Conservation (phyloP, 2,329 filamentous ascomycete species). For the Aureobasidium subglaciale region DNA sequence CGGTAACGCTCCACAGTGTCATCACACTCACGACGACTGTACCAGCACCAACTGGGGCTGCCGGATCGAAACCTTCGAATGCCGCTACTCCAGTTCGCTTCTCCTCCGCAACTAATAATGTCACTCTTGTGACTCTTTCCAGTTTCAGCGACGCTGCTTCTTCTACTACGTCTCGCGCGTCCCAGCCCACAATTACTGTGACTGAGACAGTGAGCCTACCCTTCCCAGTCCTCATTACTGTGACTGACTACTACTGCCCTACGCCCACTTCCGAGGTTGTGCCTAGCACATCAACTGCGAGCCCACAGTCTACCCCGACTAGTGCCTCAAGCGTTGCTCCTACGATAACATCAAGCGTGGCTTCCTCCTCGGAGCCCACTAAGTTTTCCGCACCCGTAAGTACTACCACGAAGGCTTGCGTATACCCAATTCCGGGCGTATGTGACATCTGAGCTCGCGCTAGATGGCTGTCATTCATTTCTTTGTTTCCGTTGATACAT, state of each 20-base stretch:
- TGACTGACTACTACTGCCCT: neutral
- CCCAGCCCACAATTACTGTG: neutral
- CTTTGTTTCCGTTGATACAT: neutral
- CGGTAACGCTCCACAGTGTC: slow-evolving; percentile 4
- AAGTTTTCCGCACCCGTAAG: neutral
- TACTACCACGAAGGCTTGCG: neutral
- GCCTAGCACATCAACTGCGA: neutral
- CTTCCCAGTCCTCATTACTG: neutral
- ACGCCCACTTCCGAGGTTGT: neutral
- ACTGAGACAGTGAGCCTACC: neutral
- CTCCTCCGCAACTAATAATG: neutral
- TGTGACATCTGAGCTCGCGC: neutral
- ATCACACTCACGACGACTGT: slow-evolving; percentile 7
- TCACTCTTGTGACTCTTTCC: neutral
- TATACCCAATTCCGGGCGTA: neutral
- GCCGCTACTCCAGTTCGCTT: neutral
- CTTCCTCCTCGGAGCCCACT: neutral
- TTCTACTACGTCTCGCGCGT: neutral
- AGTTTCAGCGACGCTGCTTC: slow-evolving; percentile 5
- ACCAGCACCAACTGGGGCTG: neutral
- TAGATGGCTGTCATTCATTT: neutral
- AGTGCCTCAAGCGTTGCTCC: neutral
- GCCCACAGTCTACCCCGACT: neutral
- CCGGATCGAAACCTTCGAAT: neutral
- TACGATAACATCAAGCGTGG: neutral